Evolutionary conservation across 768 basidiomycete species (phyloP).

Genomic region (Boletus reticulatus): DNA sequence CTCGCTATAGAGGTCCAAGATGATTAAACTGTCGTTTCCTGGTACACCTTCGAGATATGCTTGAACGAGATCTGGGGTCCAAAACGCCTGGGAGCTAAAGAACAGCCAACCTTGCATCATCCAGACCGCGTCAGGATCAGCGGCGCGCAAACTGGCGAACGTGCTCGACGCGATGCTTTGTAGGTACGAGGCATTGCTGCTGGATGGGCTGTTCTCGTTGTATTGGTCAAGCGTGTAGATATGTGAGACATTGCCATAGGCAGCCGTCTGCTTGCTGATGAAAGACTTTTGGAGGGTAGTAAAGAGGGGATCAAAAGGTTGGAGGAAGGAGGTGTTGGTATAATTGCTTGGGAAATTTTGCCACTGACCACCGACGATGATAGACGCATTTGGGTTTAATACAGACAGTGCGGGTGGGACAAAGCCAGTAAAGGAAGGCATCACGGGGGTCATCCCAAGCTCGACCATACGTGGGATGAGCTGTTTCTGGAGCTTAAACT

Average conservation of each 20-base stretch:
- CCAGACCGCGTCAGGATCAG: slow-evolving; percentile 41
- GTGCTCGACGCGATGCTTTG: slow-evolving; percentile 33
- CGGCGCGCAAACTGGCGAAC: slow-evolving; percentile 35
- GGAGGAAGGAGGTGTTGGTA: slow-evolving; percentile 40
- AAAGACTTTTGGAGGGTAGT: slow-evolving; percentile 36
- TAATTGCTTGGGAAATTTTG: slow-evolving; percentile 29
- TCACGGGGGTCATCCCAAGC: slow-evolving; percentile 42
- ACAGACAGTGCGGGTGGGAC: slow-evolving; percentile 33
- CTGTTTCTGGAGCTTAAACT: slow-evolving; percentile 36
- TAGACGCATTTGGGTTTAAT: slow-evolving; percentile 34
- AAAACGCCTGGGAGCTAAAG: slow-evolving; percentile 35
- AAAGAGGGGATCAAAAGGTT: slow-evolving; percentile 40
- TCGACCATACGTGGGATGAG: slow-evolving; percentile 38
- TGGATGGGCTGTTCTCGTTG: slow-evolving; percentile 41
- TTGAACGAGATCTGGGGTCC: slow-evolving; percentile 38
- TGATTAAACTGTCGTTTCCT: slow-evolving; percentile 37
- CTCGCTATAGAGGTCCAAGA: slow-evolving; percentile 41
- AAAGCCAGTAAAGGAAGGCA: slow-evolving; percentile 43
- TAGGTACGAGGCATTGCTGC: slow-evolving; percentile 33
- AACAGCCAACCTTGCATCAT: slow-evolving; percentile 46
- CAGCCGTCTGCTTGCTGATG: slow-evolving; percentile 36
- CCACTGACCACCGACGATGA: slow-evolving; percentile 37
- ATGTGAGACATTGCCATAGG: slow-evolving; percentile 39
- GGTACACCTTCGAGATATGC: slow-evolving; percentile 40
- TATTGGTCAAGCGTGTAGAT: slow-evolving; percentile 46